Conservation (phyloP, 305 asterid species). For the Plantago coronopus region DNA sequence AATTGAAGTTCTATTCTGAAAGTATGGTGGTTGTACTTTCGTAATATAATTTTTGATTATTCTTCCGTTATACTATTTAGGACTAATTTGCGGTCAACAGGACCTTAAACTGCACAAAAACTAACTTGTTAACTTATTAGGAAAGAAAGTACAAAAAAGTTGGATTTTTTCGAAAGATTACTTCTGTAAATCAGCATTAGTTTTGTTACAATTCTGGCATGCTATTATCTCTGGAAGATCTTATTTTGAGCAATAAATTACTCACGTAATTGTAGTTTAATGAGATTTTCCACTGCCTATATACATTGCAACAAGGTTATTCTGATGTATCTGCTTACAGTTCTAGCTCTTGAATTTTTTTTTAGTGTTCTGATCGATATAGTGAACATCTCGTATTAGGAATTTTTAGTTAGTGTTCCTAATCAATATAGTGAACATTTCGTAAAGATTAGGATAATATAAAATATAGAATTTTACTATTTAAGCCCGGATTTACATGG, state of each 20-base stretch:
- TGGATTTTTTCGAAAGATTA: background rate
- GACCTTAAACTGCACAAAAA: no score
- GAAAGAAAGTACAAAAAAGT: no score
- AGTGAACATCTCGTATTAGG: background rate
- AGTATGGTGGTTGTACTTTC: no score
- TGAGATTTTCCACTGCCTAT: background rate
- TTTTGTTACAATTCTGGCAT: background rate
- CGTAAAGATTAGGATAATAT: background rate
- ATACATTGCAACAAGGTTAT: background rate
- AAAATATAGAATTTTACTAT: background rate
- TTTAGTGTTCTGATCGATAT: background rate
- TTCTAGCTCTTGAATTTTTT: background rate
- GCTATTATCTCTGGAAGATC: background rate
- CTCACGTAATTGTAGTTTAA: background rate
- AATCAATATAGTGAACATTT: background rate
- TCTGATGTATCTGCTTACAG: background rate
- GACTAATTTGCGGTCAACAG: no score
- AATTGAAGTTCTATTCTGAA: no score
- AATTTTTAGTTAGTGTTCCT: background rate
- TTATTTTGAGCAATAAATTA: background rate
- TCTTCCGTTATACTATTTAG: no score
- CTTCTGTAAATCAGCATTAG: background rate
- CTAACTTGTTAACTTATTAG: no score
- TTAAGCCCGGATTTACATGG: background rate
- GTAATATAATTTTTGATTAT: no score